Conservation (phyloP, 2,329 filamentous ascomycete genomes). For the Cryphonectria carpinicola region DNA sequence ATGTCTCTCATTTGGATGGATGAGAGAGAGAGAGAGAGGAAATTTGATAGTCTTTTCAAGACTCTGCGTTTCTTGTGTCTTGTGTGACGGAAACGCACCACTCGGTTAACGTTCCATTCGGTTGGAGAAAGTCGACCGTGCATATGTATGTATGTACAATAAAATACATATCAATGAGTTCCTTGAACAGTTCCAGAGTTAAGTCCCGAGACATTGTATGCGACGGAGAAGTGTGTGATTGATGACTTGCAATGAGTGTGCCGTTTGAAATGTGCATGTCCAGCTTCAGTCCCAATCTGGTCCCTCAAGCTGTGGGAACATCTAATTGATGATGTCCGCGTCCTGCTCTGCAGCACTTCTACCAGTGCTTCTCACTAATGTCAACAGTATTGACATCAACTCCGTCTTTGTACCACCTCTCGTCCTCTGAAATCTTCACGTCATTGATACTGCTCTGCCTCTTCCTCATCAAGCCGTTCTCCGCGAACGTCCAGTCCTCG, state of each 20-base stretch:
- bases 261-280: neutral
- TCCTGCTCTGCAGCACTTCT: neutral
- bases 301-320: neutral
- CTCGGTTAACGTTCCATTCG: neutral
- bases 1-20: neutral
- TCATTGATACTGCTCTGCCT: conserved; percentile 78
- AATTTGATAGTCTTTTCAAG: neutral
- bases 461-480: conserved; percentile 73
- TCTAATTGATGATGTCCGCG: no score
- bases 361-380: conserved; percentile 72
- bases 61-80: neutral
- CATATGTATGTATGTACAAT: neutral
- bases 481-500: conserved; percentile 77
- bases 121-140: neutral
- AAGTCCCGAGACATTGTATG: neutral
- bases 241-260: neutral
- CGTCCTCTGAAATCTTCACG: conserved; percentile 62
- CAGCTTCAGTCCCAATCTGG: neutral
- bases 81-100: neutral
- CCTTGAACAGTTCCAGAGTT: neutral
- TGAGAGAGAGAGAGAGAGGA: neutral
- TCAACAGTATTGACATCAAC: conserved; percentile 70
- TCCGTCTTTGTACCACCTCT: conserved; percentile 72
- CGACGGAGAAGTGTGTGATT: neutral
- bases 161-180: neutral